These are phyloP conservation scores for Acer saccharum DNA, from an alignment of 345 rosid species.

Conservation along the genomic window DNA sequence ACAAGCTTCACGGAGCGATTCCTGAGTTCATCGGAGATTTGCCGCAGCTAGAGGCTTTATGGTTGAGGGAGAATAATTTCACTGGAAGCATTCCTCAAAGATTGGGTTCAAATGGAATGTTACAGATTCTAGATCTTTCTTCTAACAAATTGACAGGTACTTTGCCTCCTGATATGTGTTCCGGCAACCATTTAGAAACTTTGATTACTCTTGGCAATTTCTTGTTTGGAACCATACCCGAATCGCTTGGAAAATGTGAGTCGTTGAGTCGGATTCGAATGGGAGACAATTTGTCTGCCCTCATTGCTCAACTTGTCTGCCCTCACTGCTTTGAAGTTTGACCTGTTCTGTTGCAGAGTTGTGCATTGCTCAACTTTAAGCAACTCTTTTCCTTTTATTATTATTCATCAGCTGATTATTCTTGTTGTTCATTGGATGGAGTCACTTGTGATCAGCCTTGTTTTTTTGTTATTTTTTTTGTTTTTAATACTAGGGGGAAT, in stretches of 20 bases:
- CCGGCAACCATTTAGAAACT: conserved; percentile 65
- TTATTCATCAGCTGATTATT: no score
- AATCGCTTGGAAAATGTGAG: conserved; percentile 64
- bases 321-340: no score
- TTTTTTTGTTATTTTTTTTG: no score
- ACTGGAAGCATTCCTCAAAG: conserved; percentile 71
- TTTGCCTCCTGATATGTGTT: conserved; percentile 71
- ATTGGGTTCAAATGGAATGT: conserved; percentile 65
- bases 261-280: conserved; percentile 79
- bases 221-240: conserved; percentile 79
- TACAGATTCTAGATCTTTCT: conserved; percentile 65
- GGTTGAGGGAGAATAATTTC: conserved; percentile 90
- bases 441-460: no score
- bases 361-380: no score
- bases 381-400: no score
- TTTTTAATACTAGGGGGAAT: no score
- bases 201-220: conserved; percentile 74
- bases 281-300: conserved; percentile 91
- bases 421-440: no score
- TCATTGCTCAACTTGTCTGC: no score
- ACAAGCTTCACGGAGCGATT: conserved; percentile 78
- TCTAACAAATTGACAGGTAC: conserved; percentile 79
- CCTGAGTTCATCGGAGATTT: conserved; percentile 78
- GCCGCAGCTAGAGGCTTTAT: conserved; percentile 77
- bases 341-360: no score